Evolutionary conservation across 441 rosid species (phyloP), one percentile per base, ranked within the genome.

Genomic region (Biscutella laevigata): DNA sequence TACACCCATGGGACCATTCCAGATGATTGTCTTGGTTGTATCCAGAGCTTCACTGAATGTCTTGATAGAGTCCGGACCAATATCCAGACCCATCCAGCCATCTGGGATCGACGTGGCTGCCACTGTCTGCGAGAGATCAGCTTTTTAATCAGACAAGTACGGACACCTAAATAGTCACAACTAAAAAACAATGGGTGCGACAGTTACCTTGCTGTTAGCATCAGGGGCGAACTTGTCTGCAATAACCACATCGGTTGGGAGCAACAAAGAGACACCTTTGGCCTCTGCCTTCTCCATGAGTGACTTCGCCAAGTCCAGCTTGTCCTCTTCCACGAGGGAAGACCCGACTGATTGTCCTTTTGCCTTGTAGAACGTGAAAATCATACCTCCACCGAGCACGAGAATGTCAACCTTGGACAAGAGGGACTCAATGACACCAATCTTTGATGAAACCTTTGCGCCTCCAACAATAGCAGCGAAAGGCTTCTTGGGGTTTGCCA

Each of bases 1-100:
- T 45, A 88, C 98, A 33, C 96, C 96, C 96, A 88, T 88, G 5
- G 96, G 98, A 68, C 98, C 98, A 65, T 88, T 92, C 98, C 98
- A 92, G 56, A 92, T 92, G 30, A 92, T 40, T 47, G 98, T 84
- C 36, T 92, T 57, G 67, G 92, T 79, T 2, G 81, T 73, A 42
- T 82, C 95, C 58, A 92, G 56, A 53, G 85, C 71, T 24, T 80
- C 77, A 7, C 64, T 66, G 74, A 92, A 88, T 56, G 88, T 73
- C 79, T 80, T 73, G 67, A 86, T 71, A 52, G 94, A 66, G 66
- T 92, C 89, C 6, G 98, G 96, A 52, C 96, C 98, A 19, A 88
- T 58, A 70, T 92, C 96, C 64, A 92, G 70, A 42, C 96, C 95
- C 96, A 92, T 86, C 98, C 98, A 92, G 1, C 92, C 94, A 75